Evolutionary conservation across 192 early-diverging fungal genomes (phyloP).

Genomic region (Backusella liffmaniae): DNA sequence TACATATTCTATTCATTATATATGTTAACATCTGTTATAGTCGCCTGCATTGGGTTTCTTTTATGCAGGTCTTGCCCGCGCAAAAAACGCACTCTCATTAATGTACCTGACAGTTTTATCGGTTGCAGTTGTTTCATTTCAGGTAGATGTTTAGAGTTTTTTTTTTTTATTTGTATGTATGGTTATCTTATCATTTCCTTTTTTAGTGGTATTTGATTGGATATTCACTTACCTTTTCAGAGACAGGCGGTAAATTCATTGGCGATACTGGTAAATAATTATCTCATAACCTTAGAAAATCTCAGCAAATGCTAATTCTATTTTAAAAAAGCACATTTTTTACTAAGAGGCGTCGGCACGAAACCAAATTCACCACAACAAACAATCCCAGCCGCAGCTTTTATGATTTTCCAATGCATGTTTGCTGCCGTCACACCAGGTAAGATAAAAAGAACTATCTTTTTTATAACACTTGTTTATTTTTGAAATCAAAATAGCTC

Average conservation of each 20-base stretch:
- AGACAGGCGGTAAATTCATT: constrained; percentile 68
- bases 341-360: constrained; percentile 57
- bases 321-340: constrained; percentile 40
- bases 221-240: constrained; percentile 68
- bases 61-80: constrained; percentile 71
- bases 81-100: constrained; percentile 79
- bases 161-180: constrained; percentile 10
- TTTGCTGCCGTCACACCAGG: constrained; percentile 62
- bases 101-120: constrained; percentile 73
- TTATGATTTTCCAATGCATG: constrained; percentile 78
- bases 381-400: constrained; percentile 61
- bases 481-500: constrained; percentile 14
- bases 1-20: background rate
- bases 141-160: constrained; percentile 19
- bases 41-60: constrained; percentile 75
- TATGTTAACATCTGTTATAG: constrained; percentile 20
- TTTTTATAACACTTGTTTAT: background rate
- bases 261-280: constrained; percentile 52
- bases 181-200: background rate
- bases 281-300: background rate
- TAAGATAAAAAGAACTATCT: background rate
- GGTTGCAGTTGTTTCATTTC: constrained; percentile 69
- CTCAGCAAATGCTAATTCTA: background rate
- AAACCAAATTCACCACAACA: constrained; percentile 55
- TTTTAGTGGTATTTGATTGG: constrained; percentile 70